Evolutionary conservation across 257 asterid species (phyloP), one percentile per base, ranked within the genome.

Genomic region (Euphrasia confusa): DNA sequence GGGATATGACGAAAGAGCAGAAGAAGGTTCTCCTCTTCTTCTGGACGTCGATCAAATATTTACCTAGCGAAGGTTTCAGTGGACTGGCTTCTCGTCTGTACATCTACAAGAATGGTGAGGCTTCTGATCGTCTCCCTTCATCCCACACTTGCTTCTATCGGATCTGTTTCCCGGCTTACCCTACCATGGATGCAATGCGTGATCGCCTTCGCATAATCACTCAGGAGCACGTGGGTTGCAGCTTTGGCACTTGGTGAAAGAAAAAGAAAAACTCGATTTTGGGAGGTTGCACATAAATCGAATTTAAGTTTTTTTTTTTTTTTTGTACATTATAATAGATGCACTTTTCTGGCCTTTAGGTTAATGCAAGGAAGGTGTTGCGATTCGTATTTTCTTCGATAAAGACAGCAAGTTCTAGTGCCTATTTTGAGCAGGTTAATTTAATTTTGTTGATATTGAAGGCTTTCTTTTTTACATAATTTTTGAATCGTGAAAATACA

Each of bases 31-130:
- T 92, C 69, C 96, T 92, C 65, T 86, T 83, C 83, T 92, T 92
- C 73, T 92, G 99, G 99, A 92, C 99, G 32, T 92, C 97, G 2
- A 79, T 92, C 69, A 92, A 89, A 68, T 84, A 81, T 75, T 73
- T 92, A 45, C 99, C 99, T 0, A 54, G 81, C 2, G 97, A 92
- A 79, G 99, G 99, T 12, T 91, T 92, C 71, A 68, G 93, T 27
- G 97, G 97, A 9, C 71, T 92, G 83, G 80, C 85, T 35, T 92
- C 99, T 55, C 79, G 82, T 44, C 90, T 92, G 52, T 73, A 71
- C 85, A 81, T 92, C 70, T 84, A 83, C 58, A 86, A 58, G 77
- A 66, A 77, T 10, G 58, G 74, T 1, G 95, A 86, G 78, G 49
- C 95, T 0, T 26, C 21, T 3, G 83, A 89, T 13, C 90, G 80